Conservation (phyloP, 176 grass and related monocot species). For the Themeda triandra region DNA sequence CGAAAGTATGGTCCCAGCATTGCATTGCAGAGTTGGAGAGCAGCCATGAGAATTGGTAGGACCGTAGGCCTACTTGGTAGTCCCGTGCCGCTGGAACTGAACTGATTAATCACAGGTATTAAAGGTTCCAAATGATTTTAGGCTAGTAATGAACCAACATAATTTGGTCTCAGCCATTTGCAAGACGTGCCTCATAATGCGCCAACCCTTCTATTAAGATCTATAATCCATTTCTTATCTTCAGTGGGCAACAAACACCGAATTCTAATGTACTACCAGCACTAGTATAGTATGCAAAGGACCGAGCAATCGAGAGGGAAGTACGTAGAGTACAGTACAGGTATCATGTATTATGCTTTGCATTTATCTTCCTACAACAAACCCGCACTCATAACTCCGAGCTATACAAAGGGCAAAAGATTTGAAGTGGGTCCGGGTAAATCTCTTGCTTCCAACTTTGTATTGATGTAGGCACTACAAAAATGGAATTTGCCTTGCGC, state of each 20-base stretch:
- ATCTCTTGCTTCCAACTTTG: neutral
- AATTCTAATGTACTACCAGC: neutral
- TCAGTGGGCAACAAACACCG: neutral
- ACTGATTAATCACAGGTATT: neutral
- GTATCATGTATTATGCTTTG: neutral
- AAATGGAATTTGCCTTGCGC: neutral
- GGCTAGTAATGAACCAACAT: neutral
- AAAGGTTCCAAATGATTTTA: neutral
- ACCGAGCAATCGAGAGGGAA: neutral
- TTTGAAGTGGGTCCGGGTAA: constrained; percentile 12
- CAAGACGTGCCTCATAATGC: neutral
- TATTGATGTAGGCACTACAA: neutral
- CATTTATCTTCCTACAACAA: neutral
- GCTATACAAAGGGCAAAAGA: neutral
- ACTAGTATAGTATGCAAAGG: neutral
- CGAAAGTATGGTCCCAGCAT: constrained; percentile 15
- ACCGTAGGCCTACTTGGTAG: neutral
- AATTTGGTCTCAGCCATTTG: neutral
- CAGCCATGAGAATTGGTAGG: neutral
- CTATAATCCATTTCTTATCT: neutral
- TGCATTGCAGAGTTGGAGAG: neutral
- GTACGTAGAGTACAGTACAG: neutral
- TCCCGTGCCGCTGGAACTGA: neutral
- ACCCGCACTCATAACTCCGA: neutral
- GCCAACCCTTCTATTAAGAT: neutral